Percentiles rank a stretch among this genome's conserved stretches.
Evolutionary conservation across 1,284 basidiomycete species (phyloP).

Genomic region (Meripilus lineatus): DNA sequence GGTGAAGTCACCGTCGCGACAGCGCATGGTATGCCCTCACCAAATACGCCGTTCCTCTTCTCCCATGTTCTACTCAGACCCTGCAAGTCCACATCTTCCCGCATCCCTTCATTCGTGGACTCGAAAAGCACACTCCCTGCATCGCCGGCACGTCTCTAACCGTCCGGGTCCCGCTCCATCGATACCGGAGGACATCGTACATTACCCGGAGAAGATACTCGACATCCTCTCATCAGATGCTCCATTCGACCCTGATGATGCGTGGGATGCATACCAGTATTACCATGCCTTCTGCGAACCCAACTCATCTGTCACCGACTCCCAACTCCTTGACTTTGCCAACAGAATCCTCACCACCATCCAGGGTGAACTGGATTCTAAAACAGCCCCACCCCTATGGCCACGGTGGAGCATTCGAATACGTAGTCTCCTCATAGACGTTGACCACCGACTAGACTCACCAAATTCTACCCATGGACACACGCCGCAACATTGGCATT

Average conservation of each 20-base stretch:
- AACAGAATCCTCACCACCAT: constrained; percentile 23
- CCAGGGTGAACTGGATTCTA: background rate
- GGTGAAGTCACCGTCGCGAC: too few species aligned
- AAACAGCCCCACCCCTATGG: constrained; percentile 13
- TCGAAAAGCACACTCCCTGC: too few species aligned
- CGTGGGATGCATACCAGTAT: constrained; percentile 32
- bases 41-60: constrained; percentile 4
- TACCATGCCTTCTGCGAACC: constrained; percentile 21
- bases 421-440: constrained; percentile 27
- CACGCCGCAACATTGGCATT: constrained; percentile 15
- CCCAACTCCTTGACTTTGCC: constrained; percentile 29
- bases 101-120: constrained; percentile 18
- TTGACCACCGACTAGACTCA: constrained; percentile 17
- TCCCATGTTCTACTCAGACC: background rate
- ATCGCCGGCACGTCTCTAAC: constrained; percentile 23
- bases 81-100: constrained; percentile 8
- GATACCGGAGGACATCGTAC: too few species aligned
- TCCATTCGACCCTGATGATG: constrained; percentile 33
- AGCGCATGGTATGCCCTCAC: constrained; percentile 13
- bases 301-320: constrained; percentile 15
- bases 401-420: constrained; percentile 36
- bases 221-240: background rate
- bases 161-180: constrained; percentile 8
- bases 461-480: too few species aligned
- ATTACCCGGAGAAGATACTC: background rate